Evolutionary conservation across 1,284 basidiomycete species (phyloP).

Genomic region (Heliocybe sulcata): DNA sequence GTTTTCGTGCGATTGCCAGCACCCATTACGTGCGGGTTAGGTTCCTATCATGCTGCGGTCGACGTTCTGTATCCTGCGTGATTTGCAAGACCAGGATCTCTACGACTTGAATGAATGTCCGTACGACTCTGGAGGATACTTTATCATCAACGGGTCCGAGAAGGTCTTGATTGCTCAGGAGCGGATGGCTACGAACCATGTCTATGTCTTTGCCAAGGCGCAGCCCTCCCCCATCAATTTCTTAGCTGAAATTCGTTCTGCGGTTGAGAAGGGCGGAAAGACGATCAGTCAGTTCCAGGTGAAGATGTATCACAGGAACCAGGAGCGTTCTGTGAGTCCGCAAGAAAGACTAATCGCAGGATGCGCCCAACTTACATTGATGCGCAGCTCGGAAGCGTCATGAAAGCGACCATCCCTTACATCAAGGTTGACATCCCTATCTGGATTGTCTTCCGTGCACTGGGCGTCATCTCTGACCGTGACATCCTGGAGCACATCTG

Average conservation of each 20-base stretch:
- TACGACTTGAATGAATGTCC: conserved; percentile 96
- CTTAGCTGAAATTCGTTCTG: conserved; percentile 95
- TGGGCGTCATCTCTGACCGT: conserved; percentile 96
- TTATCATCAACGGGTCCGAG: conserved; percentile 99
- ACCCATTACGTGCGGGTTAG: conserved; percentile 30
- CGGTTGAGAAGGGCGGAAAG: conserved; percentile 98
- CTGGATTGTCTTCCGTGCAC: conserved; percentile 97
- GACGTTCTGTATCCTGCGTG: conserved; percentile 89
- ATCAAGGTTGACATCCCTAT: conserved; percentile 98
- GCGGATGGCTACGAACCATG: conserved; percentile 98
- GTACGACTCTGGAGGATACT: conserved; percentile 98
- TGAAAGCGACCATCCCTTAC: conserved; percentile 97
- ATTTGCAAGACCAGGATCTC: conserved; percentile 73
- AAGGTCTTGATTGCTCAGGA: conserved; percentile 99
- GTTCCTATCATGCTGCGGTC: conserved; percentile 98
- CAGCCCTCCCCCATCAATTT: conserved; percentile 96
- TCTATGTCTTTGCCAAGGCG: conserved; percentile 98
- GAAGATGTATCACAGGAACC: conserved; percentile 90
- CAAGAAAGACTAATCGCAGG: neutral
- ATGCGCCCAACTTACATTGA: neutral
- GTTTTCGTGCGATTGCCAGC: neutral
- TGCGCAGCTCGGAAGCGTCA: conserved; percentile 79
- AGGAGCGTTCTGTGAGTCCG: conserved; percentile 73
- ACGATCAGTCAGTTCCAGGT: conserved; percentile 98
- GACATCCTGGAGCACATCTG: conserved; percentile 99